These are phyloP conservation scores for Tuber borchii DNA, from an alignment of 495 filamentous ascomycete species.

Conservation along the genomic window DNA sequence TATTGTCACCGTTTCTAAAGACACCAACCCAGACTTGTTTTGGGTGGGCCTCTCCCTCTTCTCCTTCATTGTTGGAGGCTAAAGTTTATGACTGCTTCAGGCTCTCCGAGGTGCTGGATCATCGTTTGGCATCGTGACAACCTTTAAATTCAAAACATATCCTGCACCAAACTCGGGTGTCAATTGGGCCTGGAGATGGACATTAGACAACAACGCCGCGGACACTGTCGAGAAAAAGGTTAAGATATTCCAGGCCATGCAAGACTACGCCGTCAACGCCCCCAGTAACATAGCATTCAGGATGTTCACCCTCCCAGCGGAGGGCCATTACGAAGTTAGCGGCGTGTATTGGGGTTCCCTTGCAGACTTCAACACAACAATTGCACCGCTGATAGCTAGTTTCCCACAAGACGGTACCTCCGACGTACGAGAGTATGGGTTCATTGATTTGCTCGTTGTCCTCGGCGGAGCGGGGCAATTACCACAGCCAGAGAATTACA, in stretches of 20 bases:
- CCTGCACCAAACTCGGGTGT: constrained; percentile 48
- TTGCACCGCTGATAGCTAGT: constrained; percentile 31
- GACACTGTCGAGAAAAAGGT: constrained; percentile 20
- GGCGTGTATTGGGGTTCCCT: constrained; percentile 36
- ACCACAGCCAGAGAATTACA: constrained; percentile 23
- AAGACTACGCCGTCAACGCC: constrained; percentile 23
- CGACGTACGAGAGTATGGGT: constrained; percentile 17
- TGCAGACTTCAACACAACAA: constrained; percentile 22
- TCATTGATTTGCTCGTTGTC: constrained; percentile 25
- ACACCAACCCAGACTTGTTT: constrained; percentile 49
- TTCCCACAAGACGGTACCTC: constrained; percentile 21
- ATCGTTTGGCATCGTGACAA: constrained; percentile 59
- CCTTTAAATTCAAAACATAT: constrained; percentile 57
- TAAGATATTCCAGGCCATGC: constrained; percentile 24
- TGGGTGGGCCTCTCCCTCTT: constrained; percentile 42
- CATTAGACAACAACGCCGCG: not conserved
- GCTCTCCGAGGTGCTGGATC: constrained; percentile 55
- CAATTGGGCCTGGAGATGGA: constrained; percentile 28
- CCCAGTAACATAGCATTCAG: constrained; percentile 25
- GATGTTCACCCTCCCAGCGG: constrained; percentile 7
- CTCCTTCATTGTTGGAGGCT: too few species aligned
- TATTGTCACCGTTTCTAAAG: constrained; percentile 45
- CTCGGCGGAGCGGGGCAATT: constrained; percentile 19
- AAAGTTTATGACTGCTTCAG: constrained; percentile 4
- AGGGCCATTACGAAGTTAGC: constrained; percentile 17